Base-by-base conservation (phyloP, 1,284 basidiomycete species). In the Trichosporon sp. region DNA sequence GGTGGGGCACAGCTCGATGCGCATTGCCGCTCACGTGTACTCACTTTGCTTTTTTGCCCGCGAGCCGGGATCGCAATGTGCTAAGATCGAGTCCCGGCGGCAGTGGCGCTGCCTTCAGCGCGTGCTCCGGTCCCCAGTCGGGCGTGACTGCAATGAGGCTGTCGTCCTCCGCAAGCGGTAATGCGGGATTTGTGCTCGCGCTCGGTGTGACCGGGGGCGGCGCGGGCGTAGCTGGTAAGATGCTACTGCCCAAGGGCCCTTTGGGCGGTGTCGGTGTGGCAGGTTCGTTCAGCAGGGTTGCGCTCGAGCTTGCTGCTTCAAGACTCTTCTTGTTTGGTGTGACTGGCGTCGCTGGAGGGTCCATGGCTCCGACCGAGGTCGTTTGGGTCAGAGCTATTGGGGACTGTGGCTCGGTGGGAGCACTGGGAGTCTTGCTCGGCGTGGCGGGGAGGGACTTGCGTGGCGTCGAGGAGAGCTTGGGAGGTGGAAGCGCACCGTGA, bases 21-120 rank as follows among this genome's bases (percentile, higher is more conserved):
- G 1, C 31, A 32, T 4, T 8, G 56, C 56, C 26, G 21, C 11
- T 16, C 21, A 21, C 21, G 7, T 19, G 16, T 1, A 79, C 81
- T 78, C 81, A 92, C 91, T 93, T 94, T 76, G 90, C 86, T 84
- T 93, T 93, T 86, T 94, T 94, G 37, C 91, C 90, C 19, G 86
- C 86, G 70, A 94, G 79, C 26, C 93, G 86, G 68, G 86, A 86
- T 79, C 90, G 90, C 65, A 95, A 85, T 7, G 87, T 80, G 2
- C 87, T 85, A 3, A 90, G 84, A 14, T 87, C 89, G 37, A 94
- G 80, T 0, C 90, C 90, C 21, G 87, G 86, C 1, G 90, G 90
- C 59, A 93, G 84, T 3, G 89, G 86, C 31, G 77, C 80, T 0
- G 78, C 76, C 1, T 71, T 69, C 11, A 75, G 46, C 8, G 6